Evolutionary conservation across 2,329 filamentous ascomycete species (phyloP).

Genomic region (Zalaria obscura): DNA sequence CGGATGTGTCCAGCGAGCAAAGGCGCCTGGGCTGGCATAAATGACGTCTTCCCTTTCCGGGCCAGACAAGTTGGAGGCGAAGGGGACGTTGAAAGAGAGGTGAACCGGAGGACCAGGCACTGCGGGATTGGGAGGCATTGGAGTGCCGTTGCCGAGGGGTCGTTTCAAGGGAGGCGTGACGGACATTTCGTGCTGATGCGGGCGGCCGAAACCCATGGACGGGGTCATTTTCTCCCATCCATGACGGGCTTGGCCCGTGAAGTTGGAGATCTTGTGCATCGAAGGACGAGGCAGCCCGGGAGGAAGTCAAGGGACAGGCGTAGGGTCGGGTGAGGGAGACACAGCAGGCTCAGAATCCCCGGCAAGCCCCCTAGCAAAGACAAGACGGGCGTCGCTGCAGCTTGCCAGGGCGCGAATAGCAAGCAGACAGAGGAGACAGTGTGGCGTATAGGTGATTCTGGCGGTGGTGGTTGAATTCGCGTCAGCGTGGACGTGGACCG

Average conservation of each 20-base stretch:
- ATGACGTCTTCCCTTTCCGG: conserved; percentile 91
- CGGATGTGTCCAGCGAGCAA: conserved; percentile 86
- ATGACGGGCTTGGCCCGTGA: conserved; percentile 51
- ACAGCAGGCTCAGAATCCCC: not conserved
- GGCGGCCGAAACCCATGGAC: conserved; percentile 40
- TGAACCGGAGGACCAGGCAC: conserved; percentile 67
- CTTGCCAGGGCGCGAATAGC: not conserved
- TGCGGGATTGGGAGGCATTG: conserved; percentile 41
- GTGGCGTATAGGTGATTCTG: too few species aligned
- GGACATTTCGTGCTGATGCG: conserved; percentile 9
- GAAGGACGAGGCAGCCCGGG: conserved; percentile 3
- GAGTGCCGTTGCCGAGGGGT: conserved; percentile 29
- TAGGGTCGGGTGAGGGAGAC: not conserved
- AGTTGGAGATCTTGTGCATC: conserved; percentile 58
- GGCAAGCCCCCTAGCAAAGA: not conserved
- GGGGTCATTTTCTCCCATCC: conserved; percentile 56
- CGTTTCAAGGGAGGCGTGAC: conserved; percentile 39
- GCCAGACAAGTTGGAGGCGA: conserved; percentile 80
- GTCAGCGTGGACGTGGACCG: too few species aligned
- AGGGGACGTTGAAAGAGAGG: conserved; percentile 94
- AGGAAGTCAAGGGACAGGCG: not conserved
- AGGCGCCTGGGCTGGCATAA: conserved; percentile 76
- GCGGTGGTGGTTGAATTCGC: too few species aligned
- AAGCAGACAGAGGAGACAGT: not conserved
- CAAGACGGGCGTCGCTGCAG: not conserved